Evolutionary conservation across 805 yeast genomes (phyloP).

Genomic region (Candida easanensis): DNA sequence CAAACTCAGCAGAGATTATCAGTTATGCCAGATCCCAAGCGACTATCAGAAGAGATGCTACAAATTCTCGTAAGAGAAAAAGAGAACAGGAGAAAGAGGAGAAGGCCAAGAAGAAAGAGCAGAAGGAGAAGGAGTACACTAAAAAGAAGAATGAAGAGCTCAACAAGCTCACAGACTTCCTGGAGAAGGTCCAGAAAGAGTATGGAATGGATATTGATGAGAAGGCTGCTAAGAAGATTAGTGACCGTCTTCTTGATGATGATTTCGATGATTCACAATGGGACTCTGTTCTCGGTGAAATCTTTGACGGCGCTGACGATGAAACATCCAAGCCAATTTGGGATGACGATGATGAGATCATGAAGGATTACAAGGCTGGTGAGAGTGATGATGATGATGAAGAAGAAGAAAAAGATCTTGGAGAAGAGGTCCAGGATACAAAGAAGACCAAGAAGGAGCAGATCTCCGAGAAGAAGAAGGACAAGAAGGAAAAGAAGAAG

Average conservation of each 20-base stretch:
- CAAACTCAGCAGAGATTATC: slow-evolving; percentile 84
- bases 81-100: slow-evolving; percentile 68
- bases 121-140: slow-evolving; percentile 58
- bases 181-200: slow-evolving; percentile 39
- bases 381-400: slow-evolving; percentile 36
- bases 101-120: slow-evolving; percentile 47
- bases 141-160: slow-evolving; percentile 75
- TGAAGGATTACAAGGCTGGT: slow-evolving; percentile 41
- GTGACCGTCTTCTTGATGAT: slow-evolving; percentile 73
- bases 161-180: slow-evolving; percentile 70
- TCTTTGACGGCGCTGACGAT: slow-evolving; percentile 77
- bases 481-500: slow-evolving; percentile 60
- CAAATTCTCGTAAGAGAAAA: slow-evolving; percentile 68
- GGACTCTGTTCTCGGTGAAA: slow-evolving; percentile 81
- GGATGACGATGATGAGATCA: slow-evolving; percentile 57
- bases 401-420: slow-evolving; percentile 37
- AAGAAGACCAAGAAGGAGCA: slow-evolving; percentile 53
- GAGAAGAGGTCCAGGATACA: slow-evolving; percentile 27
- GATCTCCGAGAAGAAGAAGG: slow-evolving; percentile 51
- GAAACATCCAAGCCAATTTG: slow-evolving; percentile 58
- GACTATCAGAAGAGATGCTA: slow-evolving; percentile 79
- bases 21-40: slow-evolving; percentile 95
- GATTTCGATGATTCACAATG: slow-evolving; percentile 90
- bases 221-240: slow-evolving; percentile 60
- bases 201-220: slow-evolving; percentile 50